Conservation (phyloP, 805 yeast genomes). For the Yarrowia deformans region DNA sequence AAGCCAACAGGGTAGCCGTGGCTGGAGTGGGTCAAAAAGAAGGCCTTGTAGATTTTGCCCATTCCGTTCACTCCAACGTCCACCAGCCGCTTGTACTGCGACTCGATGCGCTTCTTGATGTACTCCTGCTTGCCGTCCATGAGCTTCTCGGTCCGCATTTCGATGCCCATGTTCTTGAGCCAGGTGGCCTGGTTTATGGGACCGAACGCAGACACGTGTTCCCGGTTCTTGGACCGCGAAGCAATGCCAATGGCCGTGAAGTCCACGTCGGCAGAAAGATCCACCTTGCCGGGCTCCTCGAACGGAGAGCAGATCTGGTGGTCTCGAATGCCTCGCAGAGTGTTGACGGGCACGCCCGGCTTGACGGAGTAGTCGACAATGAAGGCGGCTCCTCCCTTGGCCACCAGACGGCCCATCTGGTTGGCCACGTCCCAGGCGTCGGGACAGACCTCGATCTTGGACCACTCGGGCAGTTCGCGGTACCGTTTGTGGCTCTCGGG, state of each 20-base stretch:
- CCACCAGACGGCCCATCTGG: slow-evolving; percentile 59
- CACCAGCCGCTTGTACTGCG: slow-evolving; percentile 68
- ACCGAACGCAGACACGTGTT: slow-evolving; percentile 55
- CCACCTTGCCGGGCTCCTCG: slow-evolving; percentile 77
- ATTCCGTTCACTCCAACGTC: slow-evolving; percentile 66
- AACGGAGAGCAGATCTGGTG: slow-evolving; percentile 81
- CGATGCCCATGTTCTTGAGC: slow-evolving; percentile 77
- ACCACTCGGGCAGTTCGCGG: slow-evolving; percentile 59
- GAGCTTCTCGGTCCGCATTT: slow-evolving; percentile 62
- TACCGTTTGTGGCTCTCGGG: slow-evolving; percentile 62
- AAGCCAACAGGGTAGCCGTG: slow-evolving; percentile 37
- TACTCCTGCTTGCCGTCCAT: slow-evolving; percentile 55
- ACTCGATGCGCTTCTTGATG: slow-evolving; percentile 60
- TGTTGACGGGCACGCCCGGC: slow-evolving; percentile 66
- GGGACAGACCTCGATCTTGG: slow-evolving; percentile 76
- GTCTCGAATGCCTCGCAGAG: slow-evolving; percentile 74
- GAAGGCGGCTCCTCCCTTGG: slow-evolving; percentile 66
- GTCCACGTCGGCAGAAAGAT: slow-evolving; percentile 84
- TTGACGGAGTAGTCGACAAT: slow-evolving; percentile 80
- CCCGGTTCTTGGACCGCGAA: slow-evolving; percentile 44
- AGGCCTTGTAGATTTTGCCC: slow-evolving; percentile 79
- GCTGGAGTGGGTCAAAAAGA: slow-evolving; percentile 18
- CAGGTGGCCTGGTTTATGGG: slow-evolving; percentile 82
- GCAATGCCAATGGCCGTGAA: slow-evolving; percentile 63
- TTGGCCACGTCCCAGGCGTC: slow-evolving; percentile 68